phyloP scores from a whole-genome alignment of 768 basidiomycete genomes.

The Ramaria rubella region DNA sequence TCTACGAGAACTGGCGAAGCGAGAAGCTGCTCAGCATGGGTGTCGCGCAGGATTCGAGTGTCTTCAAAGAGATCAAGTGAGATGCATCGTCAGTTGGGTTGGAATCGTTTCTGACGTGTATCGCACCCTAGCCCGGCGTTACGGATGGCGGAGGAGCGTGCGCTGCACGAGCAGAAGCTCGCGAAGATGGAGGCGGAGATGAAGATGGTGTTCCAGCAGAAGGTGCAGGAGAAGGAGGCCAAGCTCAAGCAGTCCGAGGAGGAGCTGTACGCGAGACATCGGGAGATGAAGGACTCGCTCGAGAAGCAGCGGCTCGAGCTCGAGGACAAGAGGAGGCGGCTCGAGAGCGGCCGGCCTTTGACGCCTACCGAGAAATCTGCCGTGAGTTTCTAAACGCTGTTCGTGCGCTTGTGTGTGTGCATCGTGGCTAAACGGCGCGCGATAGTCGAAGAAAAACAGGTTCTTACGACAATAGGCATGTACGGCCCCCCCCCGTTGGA shows the following conservation, averaged over 20 bases:
- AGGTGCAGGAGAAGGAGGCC: slow-evolving; percentile 98
- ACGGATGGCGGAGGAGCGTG: slow-evolving; percentile 92
- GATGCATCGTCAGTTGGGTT: slow-evolving; percentile 21
- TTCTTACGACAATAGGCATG: slow-evolving; percentile 60
- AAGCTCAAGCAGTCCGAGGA: slow-evolving; percentile 99
- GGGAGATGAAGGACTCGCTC: slow-evolving; percentile 99
- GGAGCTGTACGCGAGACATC: slow-evolving; percentile 96
- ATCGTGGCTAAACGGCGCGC: slow-evolving; percentile 25
- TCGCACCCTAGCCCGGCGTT: slow-evolving; percentile 76
- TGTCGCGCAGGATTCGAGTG: slow-evolving; percentile 92
- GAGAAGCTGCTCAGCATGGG: slow-evolving; percentile 97
- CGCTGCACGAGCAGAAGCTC: slow-evolving; percentile 94
- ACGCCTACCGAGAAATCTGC: slow-evolving; percentile 83
- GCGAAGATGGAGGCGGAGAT: slow-evolving; percentile 99
- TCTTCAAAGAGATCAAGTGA: slow-evolving; percentile 99
- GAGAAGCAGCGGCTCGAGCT: slow-evolving; percentile 94
- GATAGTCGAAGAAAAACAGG: slow-evolving; percentile 65
- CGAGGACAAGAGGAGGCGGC: slow-evolving; percentile 96
- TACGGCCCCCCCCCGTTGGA: not conserved
- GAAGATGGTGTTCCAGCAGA: slow-evolving; percentile 99
- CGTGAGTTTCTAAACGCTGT: slow-evolving; percentile 38
- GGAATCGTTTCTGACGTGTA: not conserved
- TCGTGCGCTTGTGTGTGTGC: slow-evolving; percentile 14
- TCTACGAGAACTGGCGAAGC: slow-evolving; percentile 98
- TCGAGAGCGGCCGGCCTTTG: slow-evolving; percentile 90